Evolutionary conservation across 2,329 filamentous ascomycete genomes (phyloP), one percentile per base, ranked within the genome.

Genomic region (Fusarium paranaense): DNA sequence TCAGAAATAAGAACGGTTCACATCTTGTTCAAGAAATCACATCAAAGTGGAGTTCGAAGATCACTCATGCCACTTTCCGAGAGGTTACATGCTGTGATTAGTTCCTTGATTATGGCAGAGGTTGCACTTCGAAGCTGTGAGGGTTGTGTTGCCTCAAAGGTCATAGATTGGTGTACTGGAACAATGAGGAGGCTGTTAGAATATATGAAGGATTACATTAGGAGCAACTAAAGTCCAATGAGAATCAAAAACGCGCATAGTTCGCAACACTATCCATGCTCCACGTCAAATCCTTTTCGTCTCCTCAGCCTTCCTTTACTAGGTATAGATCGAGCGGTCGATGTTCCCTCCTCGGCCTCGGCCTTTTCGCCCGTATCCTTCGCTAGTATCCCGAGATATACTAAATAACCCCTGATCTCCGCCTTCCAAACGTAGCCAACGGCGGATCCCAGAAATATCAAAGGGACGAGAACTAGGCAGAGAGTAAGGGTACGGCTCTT

Each of bases 301-400:
- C 2, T 45, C 20, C 13, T 22, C 40, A 5, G 6, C 2, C 1
- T 11, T 8, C 1, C 4, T 14, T 22, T 7, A 14, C 1, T 8
- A 0, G 11, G 6, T 42, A 7, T 4, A 14, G 2, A 45, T 22
- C 20, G 40, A 25, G 20, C 2, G 7, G 20, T 45, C 4, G 40
- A 45, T 16, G 11, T 45, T 45, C 3, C 40, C 6, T 14, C 11
- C 5, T 4, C 1, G 6, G 3, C 6, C 20, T 22, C 20, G 1
- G 6, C 25, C 6, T 27, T 27, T 30, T 22, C 40, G 10, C 40
- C 10, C 7, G n/a, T 6, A 3, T 6, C 5, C 11, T 13, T 42
- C 0, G 3, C 11, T 22, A 6, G 11, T 8, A 5, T 22, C 3
- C 6, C 6, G 40, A 13, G 3, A 2, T 7, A 7, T 13, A 1